A percentile compares a stretch with the other conserved stretches of the same genome.
These are phyloP conservation scores for Kazachstania bromeliacearum DNA, from an alignment of 805 yeast species.

Conservation along the genomic window DNA sequence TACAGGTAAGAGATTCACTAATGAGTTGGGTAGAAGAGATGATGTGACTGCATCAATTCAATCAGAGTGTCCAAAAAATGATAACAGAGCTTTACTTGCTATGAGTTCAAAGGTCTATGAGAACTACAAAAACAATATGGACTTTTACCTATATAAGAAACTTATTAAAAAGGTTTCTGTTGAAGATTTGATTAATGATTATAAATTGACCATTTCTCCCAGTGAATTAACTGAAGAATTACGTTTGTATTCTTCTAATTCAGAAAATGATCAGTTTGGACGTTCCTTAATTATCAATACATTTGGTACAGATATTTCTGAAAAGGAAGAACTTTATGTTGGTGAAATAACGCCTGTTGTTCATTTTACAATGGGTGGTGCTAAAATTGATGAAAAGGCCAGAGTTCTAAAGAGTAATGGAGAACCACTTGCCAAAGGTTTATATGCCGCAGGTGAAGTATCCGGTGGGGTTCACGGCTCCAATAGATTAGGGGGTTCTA, in stretches of 20 bases:
- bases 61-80: constrained; percentile 21
- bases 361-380: constrained; percentile 64
- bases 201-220: constrained; percentile 14
- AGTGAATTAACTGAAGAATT: constrained; percentile 18
- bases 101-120: constrained; percentile 37
- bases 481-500: constrained; percentile 51
- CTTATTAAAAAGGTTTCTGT: constrained; percentile 28
- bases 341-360: constrained; percentile 53
- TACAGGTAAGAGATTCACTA: constrained; percentile 41
- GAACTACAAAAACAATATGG: constrained; percentile 41
- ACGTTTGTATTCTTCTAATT: constrained; percentile 13
- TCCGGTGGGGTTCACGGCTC: constrained; percentile 64
- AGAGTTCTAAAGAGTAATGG: constrained; percentile 32
- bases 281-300: constrained; percentile 30
- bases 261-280: constrained; percentile 28
- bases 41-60: constrained; percentile 38
- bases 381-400: constrained; percentile 41
- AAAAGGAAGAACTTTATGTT: constrained; percentile 30
- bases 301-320: constrained; percentile 26
- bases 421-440: constrained; percentile 32
- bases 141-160: constrained; percentile 38
- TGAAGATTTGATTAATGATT: constrained; percentile 23
- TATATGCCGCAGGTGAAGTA: constrained; percentile 58
- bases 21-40: constrained; percentile 49
- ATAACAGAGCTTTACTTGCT: constrained; percentile 29